A percentile compares a stretch with the other conserved stretches of the same genome.
Evolutionary conservation across 768 basidiomycete species (phyloP).

Genomic region (Russula virescens): DNA sequence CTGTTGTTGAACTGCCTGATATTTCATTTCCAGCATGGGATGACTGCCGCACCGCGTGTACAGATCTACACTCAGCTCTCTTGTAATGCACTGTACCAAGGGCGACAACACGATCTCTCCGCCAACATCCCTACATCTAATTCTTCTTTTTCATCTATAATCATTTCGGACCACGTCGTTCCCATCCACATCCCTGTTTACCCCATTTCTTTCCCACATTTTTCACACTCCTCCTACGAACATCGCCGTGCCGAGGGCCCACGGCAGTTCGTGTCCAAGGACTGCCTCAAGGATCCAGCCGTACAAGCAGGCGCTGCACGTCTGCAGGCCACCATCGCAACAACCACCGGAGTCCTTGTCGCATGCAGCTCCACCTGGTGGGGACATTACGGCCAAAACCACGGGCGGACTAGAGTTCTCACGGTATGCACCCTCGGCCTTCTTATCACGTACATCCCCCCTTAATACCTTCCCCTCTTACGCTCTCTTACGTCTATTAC

Average conservation of each 20-base stretch:
- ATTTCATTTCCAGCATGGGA: slow-evolving; percentile 51
- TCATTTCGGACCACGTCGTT: not conserved
- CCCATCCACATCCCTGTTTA: not conserved
- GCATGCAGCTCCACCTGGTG: slow-evolving; percentile 84
- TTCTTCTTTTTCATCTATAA: slow-evolving; percentile 1
- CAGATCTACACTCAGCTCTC: slow-evolving; percentile 76
- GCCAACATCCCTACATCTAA: slow-evolving; percentile 5
- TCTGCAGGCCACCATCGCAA: slow-evolving; percentile 73
- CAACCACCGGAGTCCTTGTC: slow-evolving; percentile 71
- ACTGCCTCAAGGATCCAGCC: slow-evolving; percentile 43
- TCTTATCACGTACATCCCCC: slow-evolving; percentile 56
- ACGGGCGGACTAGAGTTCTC: slow-evolving; percentile 74
- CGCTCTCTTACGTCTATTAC: slow-evolving; percentile 6
- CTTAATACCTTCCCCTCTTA: slow-evolving; percentile 30
- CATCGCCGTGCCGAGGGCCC: slow-evolving; percentile 36
- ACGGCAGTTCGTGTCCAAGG: slow-evolving; percentile 33
- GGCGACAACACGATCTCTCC: slow-evolving; percentile 36
- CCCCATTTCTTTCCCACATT: slow-evolving; percentile 11
- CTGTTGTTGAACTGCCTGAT: not conserved
- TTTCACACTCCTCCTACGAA: slow-evolving; percentile 19
- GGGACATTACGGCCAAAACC: slow-evolving; percentile 71
- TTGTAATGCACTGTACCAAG: slow-evolving; percentile 50
- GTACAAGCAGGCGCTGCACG: slow-evolving; percentile 66
- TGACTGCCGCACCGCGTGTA: slow-evolving; percentile 73
- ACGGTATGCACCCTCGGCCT: slow-evolving; percentile 62